These are phyloP conservation scores for Syzygium jambos DNA, from an alignment of 345 rosid species.

Conservation along the genomic window DNA sequence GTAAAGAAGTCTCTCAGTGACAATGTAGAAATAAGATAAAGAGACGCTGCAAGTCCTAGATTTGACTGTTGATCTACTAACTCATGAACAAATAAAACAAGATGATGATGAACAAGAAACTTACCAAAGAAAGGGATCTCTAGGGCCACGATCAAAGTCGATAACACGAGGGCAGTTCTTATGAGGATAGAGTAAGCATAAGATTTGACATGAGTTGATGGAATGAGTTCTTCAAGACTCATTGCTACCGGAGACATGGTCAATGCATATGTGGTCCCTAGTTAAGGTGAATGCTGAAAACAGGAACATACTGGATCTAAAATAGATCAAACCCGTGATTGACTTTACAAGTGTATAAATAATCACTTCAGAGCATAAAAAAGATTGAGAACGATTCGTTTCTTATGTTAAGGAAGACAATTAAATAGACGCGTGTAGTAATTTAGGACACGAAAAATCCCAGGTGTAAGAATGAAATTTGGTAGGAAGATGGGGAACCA, in stretches of 20 bases:
- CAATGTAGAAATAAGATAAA: neutral
- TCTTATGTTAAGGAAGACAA: neutral
- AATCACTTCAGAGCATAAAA: neutral
- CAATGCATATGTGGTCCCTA: constrained; percentile 57
- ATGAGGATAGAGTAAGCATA: constrained; percentile 52
- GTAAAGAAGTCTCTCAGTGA: neutral
- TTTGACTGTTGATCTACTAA: neutral
- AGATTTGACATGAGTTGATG: constrained; percentile 48
- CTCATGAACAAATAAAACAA: neutral
- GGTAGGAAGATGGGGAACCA: neutral
- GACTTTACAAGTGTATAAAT: neutral
- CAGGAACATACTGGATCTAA: neutral
- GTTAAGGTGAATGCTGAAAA: constrained; percentile 22
- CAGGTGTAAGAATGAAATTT: neutral
- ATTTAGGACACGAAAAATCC: neutral
- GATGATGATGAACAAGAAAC: neutral
- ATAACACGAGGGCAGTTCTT: constrained; percentile 65
- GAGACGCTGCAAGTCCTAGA: neutral
- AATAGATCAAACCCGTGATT: neutral
- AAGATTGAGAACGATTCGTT: neutral
- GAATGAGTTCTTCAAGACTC: constrained; percentile 90
- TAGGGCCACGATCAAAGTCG: constrained; percentile 78
- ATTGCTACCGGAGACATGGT: constrained; percentile 89
- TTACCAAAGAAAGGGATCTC: constrained; percentile 81
- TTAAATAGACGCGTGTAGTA: neutral